Evolutionary conservation across 2,329 filamentous ascomycete genomes (phyloP).

Genomic region (Balansia obtecta): DNA sequence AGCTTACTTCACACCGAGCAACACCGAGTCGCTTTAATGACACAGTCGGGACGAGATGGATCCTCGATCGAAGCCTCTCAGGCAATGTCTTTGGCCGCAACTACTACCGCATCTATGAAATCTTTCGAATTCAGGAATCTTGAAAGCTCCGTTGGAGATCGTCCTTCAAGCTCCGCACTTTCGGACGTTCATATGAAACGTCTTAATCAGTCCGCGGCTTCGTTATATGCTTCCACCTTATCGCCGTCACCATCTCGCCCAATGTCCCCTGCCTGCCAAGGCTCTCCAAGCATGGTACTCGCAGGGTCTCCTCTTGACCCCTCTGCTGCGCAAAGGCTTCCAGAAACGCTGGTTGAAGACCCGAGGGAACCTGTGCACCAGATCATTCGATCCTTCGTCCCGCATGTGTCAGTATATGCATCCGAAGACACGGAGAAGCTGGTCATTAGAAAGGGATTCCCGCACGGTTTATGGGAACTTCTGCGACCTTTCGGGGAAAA

Average conservation of each 20-base stretch:
- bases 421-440: slow-evolving; percentile 77
- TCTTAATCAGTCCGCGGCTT: slow-evolving; percentile 45
- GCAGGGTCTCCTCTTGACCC: slow-evolving; percentile 46
- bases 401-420: slow-evolving; percentile 77
- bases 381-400: slow-evolving; percentile 76
- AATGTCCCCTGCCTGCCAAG: slow-evolving; percentile 51
- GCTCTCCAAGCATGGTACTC: slow-evolving; percentile 42
- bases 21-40: slow-evolving; percentile 42
- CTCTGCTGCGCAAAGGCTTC: slow-evolving; percentile 29
- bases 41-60: slow-evolving; percentile 51
- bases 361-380: slow-evolving; percentile 48
- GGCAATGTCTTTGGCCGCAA: slow-evolving; percentile 54
- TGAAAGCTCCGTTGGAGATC: slow-evolving; percentile 34
- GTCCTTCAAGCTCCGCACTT: slow-evolving; percentile 38
- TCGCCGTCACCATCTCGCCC: slow-evolving; percentile 57
- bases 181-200: slow-evolving; percentile 39
- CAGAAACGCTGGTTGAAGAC: slow-evolving; percentile 30
- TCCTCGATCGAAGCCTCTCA: slow-evolving; percentile 55
- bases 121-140: slow-evolving; percentile 50
- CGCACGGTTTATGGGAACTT: slow-evolving; percentile 69
- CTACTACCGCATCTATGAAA: slow-evolving; percentile 34
- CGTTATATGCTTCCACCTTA: slow-evolving; percentile 52
- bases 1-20: background rate
- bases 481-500: slow-evolving; percentile 84
- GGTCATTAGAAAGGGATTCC: slow-evolving; percentile 71